Evolutionary conservation across 2,329 filamentous ascomycete genomes (phyloP), one percentile per base, ranked within the genome.

Genomic region (Emmonsia crescens): DNA sequence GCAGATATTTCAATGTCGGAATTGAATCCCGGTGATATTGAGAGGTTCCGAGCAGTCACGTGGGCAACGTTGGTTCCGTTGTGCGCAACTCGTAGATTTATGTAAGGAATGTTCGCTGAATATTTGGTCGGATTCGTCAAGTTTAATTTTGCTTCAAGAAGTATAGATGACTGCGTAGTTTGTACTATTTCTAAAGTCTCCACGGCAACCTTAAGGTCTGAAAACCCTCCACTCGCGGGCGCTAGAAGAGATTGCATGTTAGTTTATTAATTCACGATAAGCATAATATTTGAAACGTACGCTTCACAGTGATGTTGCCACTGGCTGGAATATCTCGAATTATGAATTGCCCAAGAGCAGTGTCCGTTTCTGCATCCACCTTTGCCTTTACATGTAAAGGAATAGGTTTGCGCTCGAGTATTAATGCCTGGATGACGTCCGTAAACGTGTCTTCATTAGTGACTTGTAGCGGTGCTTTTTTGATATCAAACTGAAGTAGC

Each of bases 111-210:
- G 1, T 79, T 80, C 3, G 91, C 92, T 4, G 89, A 86, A 73
- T 97, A 96, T 3, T 86, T 82, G 0, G 92, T 96, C 1, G 93
- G 92, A 70, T 99, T 99, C 3, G 89, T 95, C 63, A 96, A 81
- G 71, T 94, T 96, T 69, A 96, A 81, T 46, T 79, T 76, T 16
- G 89, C 88, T 69, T 85, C 80, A 42, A 97, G 76, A 24, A 82
- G 84, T 55, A 96, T 79, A 3, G 88, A 88, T 2, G 85, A 84
- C 42, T 82, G 77, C 1, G 87, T 87, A 0, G 91, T 95, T 61
- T 88, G 84, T 48, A 88, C 71, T 61, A 97, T 84, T 65, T 82
- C 82, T 42, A 97, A 76, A 64, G 88, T 85, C 61, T 85, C 85
- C 62, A 96, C 78, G 67, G 85, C 82, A 19, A 90, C 89, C 46